A percentile compares a stretch with the other conserved stretches of the same genome.
Conservation (phyloP, 202 grass and related monocot species). For the Brachypodium distachyon region DNA sequence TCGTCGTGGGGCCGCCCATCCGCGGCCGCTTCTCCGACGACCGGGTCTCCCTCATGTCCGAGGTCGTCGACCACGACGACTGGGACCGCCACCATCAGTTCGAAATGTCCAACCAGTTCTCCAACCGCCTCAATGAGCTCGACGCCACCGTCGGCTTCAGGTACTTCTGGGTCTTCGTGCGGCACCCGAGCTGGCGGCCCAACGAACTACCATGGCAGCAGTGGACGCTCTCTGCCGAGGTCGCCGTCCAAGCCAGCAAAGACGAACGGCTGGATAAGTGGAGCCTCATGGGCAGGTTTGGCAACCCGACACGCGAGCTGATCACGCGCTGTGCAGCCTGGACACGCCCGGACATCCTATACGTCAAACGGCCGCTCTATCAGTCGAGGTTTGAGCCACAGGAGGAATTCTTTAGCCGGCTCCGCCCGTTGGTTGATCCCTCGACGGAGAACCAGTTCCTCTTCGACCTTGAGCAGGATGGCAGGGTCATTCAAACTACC, state of each 20-base stretch:
- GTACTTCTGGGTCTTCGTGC: conserved; percentile 86
- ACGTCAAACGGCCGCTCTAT: conserved; percentile 72
- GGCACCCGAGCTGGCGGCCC: conserved; percentile 80
- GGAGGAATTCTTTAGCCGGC: conserved; percentile 67
- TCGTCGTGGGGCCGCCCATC: conserved; percentile 87
- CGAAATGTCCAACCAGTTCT: conserved; percentile 70
- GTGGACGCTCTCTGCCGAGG: conserved; percentile 86
- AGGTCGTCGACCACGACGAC: conserved; percentile 71
- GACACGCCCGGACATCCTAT: conserved; percentile 83
- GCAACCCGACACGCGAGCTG: conserved; percentile 47
- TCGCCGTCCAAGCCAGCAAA: conserved; percentile 48
- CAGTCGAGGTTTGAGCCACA: conserved; percentile 86
- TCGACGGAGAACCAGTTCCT: conserved; percentile 55
- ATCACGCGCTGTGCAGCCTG: conserved; percentile 85
- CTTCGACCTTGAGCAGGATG: conserved; percentile 56
- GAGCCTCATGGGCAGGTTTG: conserved; percentile 77
- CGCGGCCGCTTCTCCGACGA: conserved; percentile 89
- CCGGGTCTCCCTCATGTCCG: conserved; percentile 66
- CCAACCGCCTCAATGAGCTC: conserved; percentile 54
- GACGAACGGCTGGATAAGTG: conserved; percentile 74
- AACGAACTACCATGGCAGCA: conserved; percentile 67
- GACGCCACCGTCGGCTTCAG: conserved; percentile 31
- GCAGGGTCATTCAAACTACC: conserved; percentile 36
- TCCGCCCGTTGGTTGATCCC: conserved; percentile 63
- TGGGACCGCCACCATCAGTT: conserved; percentile 79